Evolutionary conservation across 2,329 filamentous ascomycete genomes (phyloP), one percentile per base, ranked within the genome.

Genomic region (Bipolaris victoriae): DNA sequence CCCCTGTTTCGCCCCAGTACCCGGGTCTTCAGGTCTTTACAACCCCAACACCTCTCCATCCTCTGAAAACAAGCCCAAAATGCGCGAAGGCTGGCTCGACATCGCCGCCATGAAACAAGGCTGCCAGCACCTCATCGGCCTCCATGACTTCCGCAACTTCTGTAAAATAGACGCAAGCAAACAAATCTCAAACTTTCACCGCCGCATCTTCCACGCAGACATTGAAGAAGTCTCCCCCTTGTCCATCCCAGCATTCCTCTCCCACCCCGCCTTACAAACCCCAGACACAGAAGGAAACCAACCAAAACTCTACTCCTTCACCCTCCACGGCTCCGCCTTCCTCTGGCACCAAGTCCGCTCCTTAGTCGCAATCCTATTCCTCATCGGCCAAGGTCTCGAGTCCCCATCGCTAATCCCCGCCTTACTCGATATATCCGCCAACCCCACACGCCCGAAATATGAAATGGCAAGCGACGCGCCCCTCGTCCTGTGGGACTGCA

Each of bases 281-380:
- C 40, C 35, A 18, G 26, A 20, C 4, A 37, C 35, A 18, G 26
- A 40, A 3, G 41, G 24, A n/a, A 43, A 58, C 18, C 56, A 62
- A 41, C 78, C 81, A 3, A 90, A 91, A 70, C 84, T 97, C 13
- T 98, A 96, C 79, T 88, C 89, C 60, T 96, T 99, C 77, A 88
- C 89, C 56, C 87, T 99, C 39, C 87, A 93, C 65, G 95, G 95
- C 18, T 92, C 90, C 7, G 95, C 93, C 1, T 99, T 99, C 77
- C 80, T 99, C 45, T 99, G 95, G 95, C 95, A 99, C 78, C 95
- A 99, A 79, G 96, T 99, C 65, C 88, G 95, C 22, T 91, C 94
- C 79, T 93, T 99, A 86, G 88, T 96, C n/a, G 86, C 89, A 15
- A 82, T 98, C 6, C 81, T 99, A n/a, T 98, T 99, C 80, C 82